phyloP scores from a whole-genome alignment of 192 early-diverging fungal genomes.

The Polychytrium aggregatum region DNA sequence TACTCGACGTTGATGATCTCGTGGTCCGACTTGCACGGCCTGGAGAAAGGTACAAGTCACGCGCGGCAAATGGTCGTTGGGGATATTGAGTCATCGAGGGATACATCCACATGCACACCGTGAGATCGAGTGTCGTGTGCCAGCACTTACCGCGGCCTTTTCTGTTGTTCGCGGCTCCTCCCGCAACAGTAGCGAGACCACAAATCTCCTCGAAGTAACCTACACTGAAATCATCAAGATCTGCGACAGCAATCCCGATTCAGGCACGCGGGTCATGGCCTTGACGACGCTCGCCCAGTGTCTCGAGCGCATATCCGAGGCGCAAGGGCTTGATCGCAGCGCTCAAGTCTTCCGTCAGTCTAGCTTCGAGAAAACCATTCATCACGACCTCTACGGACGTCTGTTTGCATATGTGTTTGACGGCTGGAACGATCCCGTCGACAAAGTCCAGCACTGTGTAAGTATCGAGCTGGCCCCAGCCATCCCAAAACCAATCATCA shows the following conservation, averaged over 20 bases:
- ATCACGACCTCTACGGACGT: constrained; percentile 19
- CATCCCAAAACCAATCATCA: too few species aligned
- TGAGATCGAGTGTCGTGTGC: too few species aligned
- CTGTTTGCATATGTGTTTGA: constrained; percentile 64
- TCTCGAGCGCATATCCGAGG: too few species aligned
- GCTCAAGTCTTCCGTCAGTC: background rate
- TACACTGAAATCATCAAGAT: background rate
- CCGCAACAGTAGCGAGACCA: too few species aligned
- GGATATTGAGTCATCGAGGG: too few species aligned
- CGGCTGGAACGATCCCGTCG: constrained; percentile 81
- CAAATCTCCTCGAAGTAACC: background rate
- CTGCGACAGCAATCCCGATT: background rate
- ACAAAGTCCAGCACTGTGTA: constrained; percentile 65
- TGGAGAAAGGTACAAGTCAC: too few species aligned
- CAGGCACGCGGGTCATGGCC: background rate
- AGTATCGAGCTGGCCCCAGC: constrained; percentile 22
- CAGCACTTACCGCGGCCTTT: too few species aligned
- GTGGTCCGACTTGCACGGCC: background rate
- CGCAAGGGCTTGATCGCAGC: too few species aligned
- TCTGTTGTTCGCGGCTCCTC: too few species aligned
- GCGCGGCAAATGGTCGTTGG: too few species aligned
- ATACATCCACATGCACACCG: too few species aligned
- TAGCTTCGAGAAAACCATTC: background rate
- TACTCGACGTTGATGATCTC: constrained; percentile 13
- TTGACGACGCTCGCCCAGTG: too few species aligned